Evolutionary conservation across 1,284 basidiomycete species (phyloP), one percentile per base, ranked within the genome.

Genomic region (Austropuccinia psidii): DNA sequence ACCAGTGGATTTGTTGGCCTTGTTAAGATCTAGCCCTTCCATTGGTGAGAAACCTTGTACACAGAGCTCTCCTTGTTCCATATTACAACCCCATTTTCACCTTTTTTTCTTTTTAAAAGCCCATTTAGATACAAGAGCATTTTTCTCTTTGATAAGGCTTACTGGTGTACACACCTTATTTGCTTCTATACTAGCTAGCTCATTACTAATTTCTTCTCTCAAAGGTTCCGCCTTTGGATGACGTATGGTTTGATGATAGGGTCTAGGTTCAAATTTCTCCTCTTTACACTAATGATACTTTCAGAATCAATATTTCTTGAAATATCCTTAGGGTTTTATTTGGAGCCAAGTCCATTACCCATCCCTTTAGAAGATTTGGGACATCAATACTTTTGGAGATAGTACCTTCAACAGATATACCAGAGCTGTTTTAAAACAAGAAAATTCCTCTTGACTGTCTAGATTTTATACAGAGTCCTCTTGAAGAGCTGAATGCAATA

Each of bases 1-100:
- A 4, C 80, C 80, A 0, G 84, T 79, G 0, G 83, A 83, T 0
- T 82, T 77, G 66, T n/a, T n/a, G n/a, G n/a, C n/a, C n/a, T n/a
- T n/a, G n/a, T n/a, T n/a, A n/a, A n/a, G n/a, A n/a, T n/a, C n/a
- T n/a, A n/a, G n/a, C n/a, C 37, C 29, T 13, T 6, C 35, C 17
- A 19, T 6, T 33, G 37, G 33, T 3, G 2, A 24, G 2, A 11
- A 37, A 8, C 57, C 35, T 24, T 60, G 57, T 13, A 39, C 57
- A 41, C 35, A 60, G 9, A 60, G 29, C 31, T 15, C 3, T 11
- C 57, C 33, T 60, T 60, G 37, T 39, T 39, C 21, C 43, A 39
- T 8, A 21, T 11, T 2, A 58, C 27, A 33, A 6, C 29, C 3
- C 55, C 55, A n/a, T 58, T 19, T 4, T 2, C 55, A 21, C n/a